Percentiles rank a stretch among this genome's conserved stretches.
phyloP scores from a whole-genome alignment of 1,284 basidiomycete genomes.

The Ceratobasidium sp. region DNA sequence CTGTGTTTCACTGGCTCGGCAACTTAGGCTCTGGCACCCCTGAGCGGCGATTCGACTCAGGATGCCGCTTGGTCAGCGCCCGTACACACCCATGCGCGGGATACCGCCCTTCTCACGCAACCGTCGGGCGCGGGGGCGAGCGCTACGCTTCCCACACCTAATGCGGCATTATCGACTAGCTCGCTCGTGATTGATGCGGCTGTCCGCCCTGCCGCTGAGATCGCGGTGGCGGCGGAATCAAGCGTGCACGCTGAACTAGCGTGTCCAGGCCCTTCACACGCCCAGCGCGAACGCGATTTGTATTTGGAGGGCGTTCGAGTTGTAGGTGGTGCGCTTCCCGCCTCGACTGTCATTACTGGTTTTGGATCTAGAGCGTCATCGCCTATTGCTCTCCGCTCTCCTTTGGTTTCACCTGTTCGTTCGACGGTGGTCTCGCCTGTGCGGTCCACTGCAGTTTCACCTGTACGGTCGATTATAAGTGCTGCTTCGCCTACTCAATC shows the following conservation, averaged over 20 bases:
- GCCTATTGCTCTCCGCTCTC: not conserved
- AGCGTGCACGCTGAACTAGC: slow-evolving; percentile 9
- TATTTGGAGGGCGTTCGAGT: slow-evolving; percentile 19
- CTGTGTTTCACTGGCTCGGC: slow-evolving; percentile 21
- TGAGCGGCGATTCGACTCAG: slow-evolving; percentile 19
- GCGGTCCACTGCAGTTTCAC: slow-evolving; percentile 19
- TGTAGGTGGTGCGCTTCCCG: not conserved
- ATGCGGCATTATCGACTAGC: slow-evolving; percentile 1
- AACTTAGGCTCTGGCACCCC: slow-evolving; percentile 24
- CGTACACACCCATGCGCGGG: not conserved
- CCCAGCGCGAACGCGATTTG: slow-evolving; percentile 6
- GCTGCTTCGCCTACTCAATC: slow-evolving; percentile 3
- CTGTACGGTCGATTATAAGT: not conserved
- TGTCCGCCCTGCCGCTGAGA: slow-evolving; percentile 4
- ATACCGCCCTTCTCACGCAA: slow-evolving; percentile 14
- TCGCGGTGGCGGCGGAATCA: slow-evolving; percentile 13
- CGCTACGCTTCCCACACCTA: not conserved
- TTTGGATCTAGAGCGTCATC: not conserved
- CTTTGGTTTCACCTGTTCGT: slow-evolving; percentile 14
- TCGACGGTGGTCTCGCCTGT: slow-evolving; percentile 22
- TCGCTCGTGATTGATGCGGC: slow-evolving; percentile 11
- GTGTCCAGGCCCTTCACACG: slow-evolving; percentile 15
- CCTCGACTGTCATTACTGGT: not conserved
- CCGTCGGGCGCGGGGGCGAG: not conserved
- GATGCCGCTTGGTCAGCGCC: slow-evolving; percentile 19